These are phyloP conservation scores for Polyplosphaeria fusca DNA, from an alignment of 495 filamentous ascomycete genomes.

Conservation along the genomic window DNA sequence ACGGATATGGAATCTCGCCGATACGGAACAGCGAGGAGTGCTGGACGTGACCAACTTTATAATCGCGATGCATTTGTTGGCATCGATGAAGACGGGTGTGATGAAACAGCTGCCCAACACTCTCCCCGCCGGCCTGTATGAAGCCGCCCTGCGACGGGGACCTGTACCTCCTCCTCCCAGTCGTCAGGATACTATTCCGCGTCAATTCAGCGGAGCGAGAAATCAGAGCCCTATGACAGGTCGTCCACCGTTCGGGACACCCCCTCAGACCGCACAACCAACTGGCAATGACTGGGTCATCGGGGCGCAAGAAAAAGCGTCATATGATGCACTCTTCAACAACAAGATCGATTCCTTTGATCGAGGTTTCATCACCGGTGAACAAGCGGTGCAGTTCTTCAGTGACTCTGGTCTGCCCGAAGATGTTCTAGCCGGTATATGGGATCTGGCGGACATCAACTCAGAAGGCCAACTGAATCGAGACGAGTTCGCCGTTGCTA, in stretches of 20 bases:
- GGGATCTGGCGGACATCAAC: constrained; percentile 94
- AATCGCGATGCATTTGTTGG: constrained; percentile 95
- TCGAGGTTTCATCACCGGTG: constrained; percentile 79
- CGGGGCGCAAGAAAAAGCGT: constrained; percentile 73
- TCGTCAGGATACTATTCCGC: constrained; percentile 53
- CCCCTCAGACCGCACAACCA: constrained; percentile 55
- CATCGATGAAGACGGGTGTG: constrained; percentile 79
- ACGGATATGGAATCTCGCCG: constrained; percentile 90
- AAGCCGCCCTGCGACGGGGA: constrained; percentile 76
- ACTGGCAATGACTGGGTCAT: constrained; percentile 80
- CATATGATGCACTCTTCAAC: constrained; percentile 80
- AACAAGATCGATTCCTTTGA: constrained; percentile 73
- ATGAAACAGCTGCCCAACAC: constrained; percentile 75
- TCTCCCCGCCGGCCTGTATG: constrained; percentile 82
- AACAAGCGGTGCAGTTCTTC: constrained; percentile 94
- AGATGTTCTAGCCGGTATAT: constrained; percentile 89
- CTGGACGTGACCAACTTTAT: constrained; percentile 92
- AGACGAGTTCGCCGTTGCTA: constrained; percentile 95
- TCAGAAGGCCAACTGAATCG: constrained; percentile 78
- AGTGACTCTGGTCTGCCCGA: constrained; percentile 86
- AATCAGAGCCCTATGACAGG: constrained; percentile 66
- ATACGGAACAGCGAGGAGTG: constrained; percentile 85
- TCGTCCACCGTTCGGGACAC: constrained; percentile 53
- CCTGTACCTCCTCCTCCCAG: constrained; percentile 44
- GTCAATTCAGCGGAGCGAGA: constrained; percentile 68